These are phyloP conservation scores for Magnusiomyces suaveolens DNA, from an alignment of 1,139 yeast species.

Conservation along the genomic window DNA sequence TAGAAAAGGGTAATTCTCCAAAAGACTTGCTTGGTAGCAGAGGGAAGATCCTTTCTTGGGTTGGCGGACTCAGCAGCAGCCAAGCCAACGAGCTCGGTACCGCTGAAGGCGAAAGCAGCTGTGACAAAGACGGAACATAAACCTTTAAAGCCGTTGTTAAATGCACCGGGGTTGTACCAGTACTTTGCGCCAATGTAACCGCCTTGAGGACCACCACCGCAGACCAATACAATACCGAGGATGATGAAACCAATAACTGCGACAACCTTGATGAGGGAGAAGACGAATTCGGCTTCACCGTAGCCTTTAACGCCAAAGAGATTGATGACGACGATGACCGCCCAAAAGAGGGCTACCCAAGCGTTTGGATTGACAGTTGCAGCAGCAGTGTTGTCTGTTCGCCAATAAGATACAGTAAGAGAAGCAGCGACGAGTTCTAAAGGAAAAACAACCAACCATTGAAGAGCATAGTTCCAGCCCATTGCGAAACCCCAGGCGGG, in stretches of 20 bases:
- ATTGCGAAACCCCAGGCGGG: no score
- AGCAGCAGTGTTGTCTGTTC: conserved; percentile 47
- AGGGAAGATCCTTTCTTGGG: conserved; percentile 57
- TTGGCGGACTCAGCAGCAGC: conserved; percentile 75
- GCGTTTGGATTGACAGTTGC: conserved; percentile 40
- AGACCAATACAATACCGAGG: conserved; percentile 45
- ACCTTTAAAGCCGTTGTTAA: conserved; percentile 62
- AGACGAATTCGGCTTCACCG: conserved; percentile 63
- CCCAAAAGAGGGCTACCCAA: conserved; percentile 55
- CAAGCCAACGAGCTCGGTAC: conserved; percentile 68
- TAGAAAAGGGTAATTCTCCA: conserved; percentile 65
- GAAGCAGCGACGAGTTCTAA: conserved; percentile 67
- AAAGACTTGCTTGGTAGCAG: conserved; percentile 59
- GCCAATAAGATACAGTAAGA: no score
- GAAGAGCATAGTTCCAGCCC: conserved; percentile 72
- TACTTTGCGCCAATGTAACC: conserved; percentile 50
- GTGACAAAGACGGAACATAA: conserved; percentile 68
- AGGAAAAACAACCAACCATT: conserved; percentile 68
- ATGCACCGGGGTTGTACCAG: conserved; percentile 61
- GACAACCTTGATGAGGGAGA: conserved; percentile 49
- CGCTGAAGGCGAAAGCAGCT: conserved; percentile 81
- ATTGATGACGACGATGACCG: conserved; percentile 48
- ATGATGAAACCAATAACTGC: conserved; percentile 58
- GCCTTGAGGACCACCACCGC: conserved; percentile 59
- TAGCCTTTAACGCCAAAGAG: conserved; percentile 63